Conservation (phyloP, 306 rosid genomes). For the Oemleria cerasiformis region DNA sequence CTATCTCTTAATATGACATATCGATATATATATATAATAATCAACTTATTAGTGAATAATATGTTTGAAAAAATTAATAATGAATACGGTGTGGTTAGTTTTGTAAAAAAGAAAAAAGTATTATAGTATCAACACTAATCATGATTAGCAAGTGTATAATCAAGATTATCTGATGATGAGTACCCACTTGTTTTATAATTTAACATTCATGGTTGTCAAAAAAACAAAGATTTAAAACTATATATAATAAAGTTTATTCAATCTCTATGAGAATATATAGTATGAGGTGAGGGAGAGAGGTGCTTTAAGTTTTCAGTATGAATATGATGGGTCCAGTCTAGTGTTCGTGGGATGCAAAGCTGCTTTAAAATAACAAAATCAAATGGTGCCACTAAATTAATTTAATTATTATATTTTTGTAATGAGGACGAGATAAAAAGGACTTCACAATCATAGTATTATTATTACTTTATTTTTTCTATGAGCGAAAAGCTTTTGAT, state of each 20-base stretch:
- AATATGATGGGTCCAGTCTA: neutral
- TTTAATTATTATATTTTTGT: neutral
- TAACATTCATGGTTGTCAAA: neutral
- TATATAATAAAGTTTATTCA: neutral
- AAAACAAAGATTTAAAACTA: slow-evolving; percentile 8
- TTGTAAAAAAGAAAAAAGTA: neutral
- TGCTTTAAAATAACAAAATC: slow-evolving; percentile 17
- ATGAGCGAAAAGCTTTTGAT: slow-evolving; percentile 8
- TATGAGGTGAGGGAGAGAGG: too few species aligned
- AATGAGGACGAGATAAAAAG: slow-evolving; percentile 14
- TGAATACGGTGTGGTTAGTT: too few species aligned
- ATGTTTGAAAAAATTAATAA: too few species aligned
- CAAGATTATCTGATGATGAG: slow-evolving; percentile 29
- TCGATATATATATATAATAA: too few species aligned
- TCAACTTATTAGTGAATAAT: too few species aligned
- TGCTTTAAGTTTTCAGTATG: too few species aligned
- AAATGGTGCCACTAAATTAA: slow-evolving; percentile 17
- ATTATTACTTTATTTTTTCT: neutral
- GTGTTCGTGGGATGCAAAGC: slow-evolving; percentile 22
- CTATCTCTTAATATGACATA: too few species aligned
- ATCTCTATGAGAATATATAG: slow-evolving; percentile 11
- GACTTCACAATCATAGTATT: slow-evolving; percentile 5
- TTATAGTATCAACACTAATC: slow-evolving; percentile 18
- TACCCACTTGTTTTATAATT: slow-evolving; percentile 31
- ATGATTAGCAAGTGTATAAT: slow-evolving; percentile 25